Percentiles rank a stretch among this genome's conserved stretches.
Conservation (phyloP, 2,329 filamentous ascomycete genomes). For the Diplodia intermedia region DNA sequence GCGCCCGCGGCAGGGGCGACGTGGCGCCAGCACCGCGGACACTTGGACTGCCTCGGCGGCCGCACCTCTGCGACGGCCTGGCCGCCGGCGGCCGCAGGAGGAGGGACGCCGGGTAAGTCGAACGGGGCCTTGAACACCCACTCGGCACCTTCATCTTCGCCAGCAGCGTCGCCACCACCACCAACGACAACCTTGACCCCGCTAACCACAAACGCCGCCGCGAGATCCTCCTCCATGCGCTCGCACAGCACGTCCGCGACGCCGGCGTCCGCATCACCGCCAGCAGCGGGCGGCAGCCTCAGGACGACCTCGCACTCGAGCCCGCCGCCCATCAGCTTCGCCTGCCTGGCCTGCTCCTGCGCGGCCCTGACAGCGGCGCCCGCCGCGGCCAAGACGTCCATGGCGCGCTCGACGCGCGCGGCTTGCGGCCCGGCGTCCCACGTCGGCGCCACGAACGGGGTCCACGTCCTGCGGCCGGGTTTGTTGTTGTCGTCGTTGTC, state of each 20-base stretch:
- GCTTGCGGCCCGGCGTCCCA: not conserved
- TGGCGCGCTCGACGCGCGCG: constrained; percentile 41
- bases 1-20: constrained; percentile 69
- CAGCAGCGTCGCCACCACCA: constrained; percentile 31
- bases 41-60: constrained; percentile 69
- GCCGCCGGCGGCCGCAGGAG: too few species aligned
- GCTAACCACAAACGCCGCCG: constrained; percentile 54
- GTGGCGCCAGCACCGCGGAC: constrained; percentile 88
- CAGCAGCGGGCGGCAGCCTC: constrained; percentile 35
- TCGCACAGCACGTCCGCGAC: constrained; percentile 30
- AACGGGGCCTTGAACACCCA: constrained; percentile 39
- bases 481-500: too few species aligned
- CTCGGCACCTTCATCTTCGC: constrained; percentile 32
- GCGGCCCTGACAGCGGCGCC: constrained; percentile 74
- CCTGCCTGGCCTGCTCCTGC: constrained; percentile 73
- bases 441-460: constrained; percentile 35
- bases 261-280: constrained; percentile 36
- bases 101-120: constrained; percentile 42
- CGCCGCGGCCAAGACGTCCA: constrained; percentile 55
- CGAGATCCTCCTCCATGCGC: constrained; percentile 41
- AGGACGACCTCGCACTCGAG: constrained; percentile 77
- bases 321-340: constrained; percentile 79
- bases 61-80: constrained; percentile 11
- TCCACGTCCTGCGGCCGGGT: constrained; percentile 40
- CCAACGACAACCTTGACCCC: constrained; percentile 40